Evolutionary conservation across 345 rosid species (phyloP).

Genomic region (Corymbia maculata): DNA sequence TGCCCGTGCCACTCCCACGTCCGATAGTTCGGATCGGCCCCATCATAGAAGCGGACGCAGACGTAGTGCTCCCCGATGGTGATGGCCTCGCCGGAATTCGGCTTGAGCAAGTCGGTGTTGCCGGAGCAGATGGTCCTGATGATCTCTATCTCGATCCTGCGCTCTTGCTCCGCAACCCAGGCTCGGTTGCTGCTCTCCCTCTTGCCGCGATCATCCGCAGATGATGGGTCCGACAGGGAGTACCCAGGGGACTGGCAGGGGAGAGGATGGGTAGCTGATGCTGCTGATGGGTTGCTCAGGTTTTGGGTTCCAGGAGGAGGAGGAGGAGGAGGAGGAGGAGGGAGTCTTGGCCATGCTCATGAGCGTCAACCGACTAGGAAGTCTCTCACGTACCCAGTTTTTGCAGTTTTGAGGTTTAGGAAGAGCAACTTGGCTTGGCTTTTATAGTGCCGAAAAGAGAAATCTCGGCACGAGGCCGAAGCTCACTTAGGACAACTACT

Average conservation of each 20-base stretch:
- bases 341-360: background rate
- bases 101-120: slow-evolving; percentile 52
- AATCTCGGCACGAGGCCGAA: too few species aligned
- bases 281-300: background rate
- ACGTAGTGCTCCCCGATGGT: slow-evolving; percentile 80
- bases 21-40: slow-evolving; percentile 66
- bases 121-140: slow-evolving; percentile 61
- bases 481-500: too few species aligned
- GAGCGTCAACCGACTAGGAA: background rate
- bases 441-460: too few species aligned
- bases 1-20: slow-evolving; percentile 99
- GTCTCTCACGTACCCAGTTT: background rate
- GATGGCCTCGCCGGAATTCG: slow-evolving; percentile 90
- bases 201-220: background rate
- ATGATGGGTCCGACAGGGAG: background rate
- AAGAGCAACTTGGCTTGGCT: background rate
- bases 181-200: background rate
- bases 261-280: background rate
- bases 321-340: background rate
- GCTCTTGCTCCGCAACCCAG: slow-evolving; percentile 61
- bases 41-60: slow-evolving; percentile 74
- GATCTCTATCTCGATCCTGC: slow-evolving; percentile 73
- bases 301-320: background rate
- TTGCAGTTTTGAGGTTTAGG: background rate
- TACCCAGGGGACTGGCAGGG: background rate